Conservation (phyloP, 2,329 filamentous ascomycete genomes). For the Scorias spongiosa region DNA sequence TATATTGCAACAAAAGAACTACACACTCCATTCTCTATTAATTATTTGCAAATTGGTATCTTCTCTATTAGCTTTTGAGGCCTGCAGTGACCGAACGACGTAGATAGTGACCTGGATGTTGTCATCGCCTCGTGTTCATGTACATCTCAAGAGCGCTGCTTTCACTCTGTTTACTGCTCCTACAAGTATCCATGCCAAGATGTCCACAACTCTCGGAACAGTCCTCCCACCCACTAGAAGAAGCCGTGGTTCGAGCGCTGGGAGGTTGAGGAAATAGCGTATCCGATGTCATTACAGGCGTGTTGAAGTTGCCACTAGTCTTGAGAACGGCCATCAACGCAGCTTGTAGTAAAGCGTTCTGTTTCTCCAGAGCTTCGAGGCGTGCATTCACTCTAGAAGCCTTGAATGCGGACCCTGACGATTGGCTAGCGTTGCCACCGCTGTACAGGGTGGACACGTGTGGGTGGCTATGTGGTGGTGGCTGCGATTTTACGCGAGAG, state of each 20-base stretch:
- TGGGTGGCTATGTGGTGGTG: constrained; percentile 4
- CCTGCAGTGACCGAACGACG: too few species aligned
- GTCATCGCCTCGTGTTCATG: constrained; percentile 13
- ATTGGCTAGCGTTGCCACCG: background rate
- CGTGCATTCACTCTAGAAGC: constrained; percentile 16
- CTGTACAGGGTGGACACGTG: constrained; percentile 11
- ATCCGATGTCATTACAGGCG: constrained; percentile 7
- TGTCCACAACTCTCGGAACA: background rate
- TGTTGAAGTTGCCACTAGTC: constrained; percentile 20
- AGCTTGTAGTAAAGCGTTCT: constrained; percentile 24
- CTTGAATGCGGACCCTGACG: constrained; percentile 3
- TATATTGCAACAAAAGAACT: too few species aligned
- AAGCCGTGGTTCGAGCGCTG: background rate
- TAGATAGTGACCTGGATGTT: background rate
- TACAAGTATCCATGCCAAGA: background rate
- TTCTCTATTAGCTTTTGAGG: too few species aligned
- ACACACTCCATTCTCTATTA: too few species aligned
- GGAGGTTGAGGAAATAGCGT: background rate
- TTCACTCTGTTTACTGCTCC: background rate
- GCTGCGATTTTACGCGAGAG: constrained; percentile 3
- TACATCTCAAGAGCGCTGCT: constrained; percentile 20
- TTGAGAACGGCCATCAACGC: constrained; percentile 25
- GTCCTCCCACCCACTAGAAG: background rate
- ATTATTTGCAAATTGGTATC: too few species aligned
- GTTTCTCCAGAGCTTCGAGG: constrained; percentile 24